Percentiles rank a stretch among this genome's conserved stretches.
Conservation (phyloP, 2,329 filamentous ascomycete species). For the Claviceps lovelessii region DNA sequence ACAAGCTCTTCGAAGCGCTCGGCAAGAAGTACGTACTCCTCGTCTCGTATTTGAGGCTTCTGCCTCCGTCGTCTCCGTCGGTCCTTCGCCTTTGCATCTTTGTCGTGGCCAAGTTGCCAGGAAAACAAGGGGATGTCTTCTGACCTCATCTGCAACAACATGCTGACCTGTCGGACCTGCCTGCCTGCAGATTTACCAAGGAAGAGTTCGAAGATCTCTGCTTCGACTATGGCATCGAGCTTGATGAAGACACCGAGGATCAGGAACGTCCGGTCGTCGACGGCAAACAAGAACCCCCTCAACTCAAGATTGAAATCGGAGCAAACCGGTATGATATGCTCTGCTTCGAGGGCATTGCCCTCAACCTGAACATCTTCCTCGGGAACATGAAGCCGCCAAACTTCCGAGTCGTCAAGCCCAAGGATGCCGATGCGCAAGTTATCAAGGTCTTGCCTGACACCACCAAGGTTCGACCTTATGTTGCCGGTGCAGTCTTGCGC, state of each 20-base stretch:
- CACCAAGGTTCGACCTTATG: conserved; percentile 66
- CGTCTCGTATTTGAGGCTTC: conserved; percentile 7
- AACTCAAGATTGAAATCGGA: conserved; percentile 96
- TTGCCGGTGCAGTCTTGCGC: conserved; percentile 78
- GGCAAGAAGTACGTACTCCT: conserved; percentile 54
- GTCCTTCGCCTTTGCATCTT: neutral
- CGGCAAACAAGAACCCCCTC: conserved; percentile 71
- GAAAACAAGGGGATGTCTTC: too few species aligned
- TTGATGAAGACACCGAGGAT: conserved; percentile 87
- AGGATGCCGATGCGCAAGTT: conserved; percentile 58
- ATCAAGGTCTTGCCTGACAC: conserved; percentile 70
- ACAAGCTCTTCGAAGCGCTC: conserved; percentile 82
- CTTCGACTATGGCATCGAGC: conserved; percentile 96
- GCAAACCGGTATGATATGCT: conserved; percentile 92
- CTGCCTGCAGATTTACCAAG: conserved; percentile 56
- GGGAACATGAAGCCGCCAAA: conserved; percentile 62
- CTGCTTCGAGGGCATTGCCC: conserved; percentile 89
- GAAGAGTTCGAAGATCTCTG: conserved; percentile 94
- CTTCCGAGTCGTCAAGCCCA: conserved; percentile 60
- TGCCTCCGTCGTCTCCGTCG: neutral
- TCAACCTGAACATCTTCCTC: conserved; percentile 92
- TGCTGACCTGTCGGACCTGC: conserved; percentile 9
- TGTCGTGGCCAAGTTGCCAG: neutral
- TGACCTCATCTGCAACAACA: neutral
- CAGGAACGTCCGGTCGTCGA: conserved; percentile 58